Percentiles rank a stretch among this genome's conserved stretches.
phyloP scores from a whole-genome alignment of 768 basidiomycete genomes.

The Boletus fagicola region DNA sequence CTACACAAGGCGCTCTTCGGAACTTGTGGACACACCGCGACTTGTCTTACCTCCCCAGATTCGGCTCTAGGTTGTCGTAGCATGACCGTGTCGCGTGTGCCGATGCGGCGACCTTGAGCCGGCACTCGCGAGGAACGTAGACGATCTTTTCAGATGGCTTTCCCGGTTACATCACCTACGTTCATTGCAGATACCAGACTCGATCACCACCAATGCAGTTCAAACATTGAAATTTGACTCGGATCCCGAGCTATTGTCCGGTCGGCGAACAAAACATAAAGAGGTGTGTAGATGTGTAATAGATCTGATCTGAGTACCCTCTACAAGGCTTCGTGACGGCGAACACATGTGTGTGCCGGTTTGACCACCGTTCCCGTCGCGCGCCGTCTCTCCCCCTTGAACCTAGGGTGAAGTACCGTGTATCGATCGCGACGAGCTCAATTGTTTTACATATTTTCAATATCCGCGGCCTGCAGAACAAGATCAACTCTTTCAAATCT shows the following conservation, averaged over 20 bases:
- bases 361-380: constrained; percentile 24
- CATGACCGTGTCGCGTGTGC: constrained; percentile 12
- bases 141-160: constrained; percentile 10
- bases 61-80: neutral
- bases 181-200: constrained; percentile 12
- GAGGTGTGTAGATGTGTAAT: neutral
- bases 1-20: neutral
- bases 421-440: constrained; percentile 1
- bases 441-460: neutral
- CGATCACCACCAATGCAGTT: neutral
- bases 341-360: constrained; percentile 1
- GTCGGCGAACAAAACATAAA: constrained; percentile 3
- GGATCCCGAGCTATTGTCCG: constrained; percentile 16
- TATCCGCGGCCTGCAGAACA: constrained; percentile 10
- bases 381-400: neutral
- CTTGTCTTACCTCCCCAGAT: neutral
- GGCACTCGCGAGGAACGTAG: constrained; percentile 1
- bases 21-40: neutral
- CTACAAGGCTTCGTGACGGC: neutral
- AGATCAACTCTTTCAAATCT: neutral
- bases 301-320: constrained; percentile 19
- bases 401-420: neutral
- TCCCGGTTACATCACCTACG: constrained; percentile 15
- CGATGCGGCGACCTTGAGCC: constrained; percentile 28
- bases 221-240: constrained; percentile 1